Conservation (phyloP, 1,139 yeast genomes). For the Yamadazyma buinensis region DNA sequence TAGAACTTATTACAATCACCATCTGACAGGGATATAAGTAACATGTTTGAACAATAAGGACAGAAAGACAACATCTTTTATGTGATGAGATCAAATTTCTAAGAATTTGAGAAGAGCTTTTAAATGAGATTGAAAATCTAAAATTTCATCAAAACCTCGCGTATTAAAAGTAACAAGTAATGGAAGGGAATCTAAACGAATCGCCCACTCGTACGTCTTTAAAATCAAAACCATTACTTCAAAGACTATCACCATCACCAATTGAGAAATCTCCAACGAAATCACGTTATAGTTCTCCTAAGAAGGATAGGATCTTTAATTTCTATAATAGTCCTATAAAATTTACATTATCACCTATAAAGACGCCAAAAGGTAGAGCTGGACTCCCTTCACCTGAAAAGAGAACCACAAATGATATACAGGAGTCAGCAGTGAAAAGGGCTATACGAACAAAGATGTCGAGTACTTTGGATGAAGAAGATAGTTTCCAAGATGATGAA, state of each 20-base stretch:
- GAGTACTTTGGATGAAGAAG: conserved; percentile 33
- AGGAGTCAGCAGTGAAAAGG: conserved; percentile 48
- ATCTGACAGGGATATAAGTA: conserved; percentile 41
- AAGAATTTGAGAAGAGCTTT: no score
- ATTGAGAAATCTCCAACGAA: conserved; percentile 2
- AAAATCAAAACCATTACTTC: no score
- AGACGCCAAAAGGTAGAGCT: conserved; percentile 43
- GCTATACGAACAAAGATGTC: conserved; percentile 36
- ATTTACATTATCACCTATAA: conserved; percentile 22
- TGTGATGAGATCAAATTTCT: not conserved
- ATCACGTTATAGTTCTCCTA: conserved; percentile 17
- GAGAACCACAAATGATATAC: conserved; percentile 37
- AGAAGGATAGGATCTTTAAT: conserved; percentile 18
- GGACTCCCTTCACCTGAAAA: conserved; percentile 45
- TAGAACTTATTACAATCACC: conserved; percentile 56
- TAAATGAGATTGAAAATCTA: no score
- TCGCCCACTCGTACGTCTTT: no score
- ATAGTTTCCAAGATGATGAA: conserved; percentile 25
- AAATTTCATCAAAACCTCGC: no score
- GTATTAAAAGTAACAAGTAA: no score
- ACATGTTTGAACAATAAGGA: conserved; percentile 90
- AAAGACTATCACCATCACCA: conserved; percentile 7
- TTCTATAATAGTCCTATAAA: conserved; percentile 2
- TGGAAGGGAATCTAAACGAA: no score
- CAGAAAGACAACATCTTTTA: conserved; percentile 79